These are phyloP conservation scores for Taphrina flavorubra DNA, from an alignment of 1,139 yeast genomes.

Conservation along the genomic window DNA sequence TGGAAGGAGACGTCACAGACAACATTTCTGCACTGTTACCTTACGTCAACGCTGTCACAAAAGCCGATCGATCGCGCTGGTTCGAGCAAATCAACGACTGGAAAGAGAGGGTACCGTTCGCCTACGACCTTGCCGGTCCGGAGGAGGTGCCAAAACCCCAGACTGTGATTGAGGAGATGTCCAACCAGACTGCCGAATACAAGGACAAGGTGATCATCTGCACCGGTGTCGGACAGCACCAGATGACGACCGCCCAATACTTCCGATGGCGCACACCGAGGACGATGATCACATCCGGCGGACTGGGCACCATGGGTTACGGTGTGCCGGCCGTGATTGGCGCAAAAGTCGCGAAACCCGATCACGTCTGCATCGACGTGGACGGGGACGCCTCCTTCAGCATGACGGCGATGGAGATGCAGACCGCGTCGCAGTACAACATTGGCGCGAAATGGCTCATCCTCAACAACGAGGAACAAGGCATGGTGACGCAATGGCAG, in stretches of 20 bases:
- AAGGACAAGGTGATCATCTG: conserved; percentile 82
- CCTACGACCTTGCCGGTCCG: conserved; percentile 75
- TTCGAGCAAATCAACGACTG: conserved; percentile 71
- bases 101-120: conserved; percentile 86
- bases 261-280: conserved; percentile 92
- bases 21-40: conserved; percentile 72
- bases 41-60: conserved; percentile 56
- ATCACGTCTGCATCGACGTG: conserved; percentile 90
- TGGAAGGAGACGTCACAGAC: conserved; percentile 91
- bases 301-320: conserved; percentile 98
- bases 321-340: conserved; percentile 98
- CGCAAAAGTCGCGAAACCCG: conserved; percentile 95
- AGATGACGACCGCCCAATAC: conserved; percentile 99
- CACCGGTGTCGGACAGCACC: conserved; percentile 99
- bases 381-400: conserved; percentile 98
- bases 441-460: conserved; percentile 89
- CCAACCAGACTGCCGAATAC: conserved; percentile 67
- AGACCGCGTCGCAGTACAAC: conserved; percentile 91
- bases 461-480: conserved; percentile 96
- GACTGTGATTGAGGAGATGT: conserved; percentile 79
- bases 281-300: conserved; percentile 95
- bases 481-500: conserved; percentile 99
- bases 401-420: conserved; percentile 92
- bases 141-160: conserved; percentile 90
- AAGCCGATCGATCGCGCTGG: conserved; percentile 73